phyloP scores from a whole-genome alignment of 1,139 yeast genomes.

The Diutina scorzettiae region DNA sequence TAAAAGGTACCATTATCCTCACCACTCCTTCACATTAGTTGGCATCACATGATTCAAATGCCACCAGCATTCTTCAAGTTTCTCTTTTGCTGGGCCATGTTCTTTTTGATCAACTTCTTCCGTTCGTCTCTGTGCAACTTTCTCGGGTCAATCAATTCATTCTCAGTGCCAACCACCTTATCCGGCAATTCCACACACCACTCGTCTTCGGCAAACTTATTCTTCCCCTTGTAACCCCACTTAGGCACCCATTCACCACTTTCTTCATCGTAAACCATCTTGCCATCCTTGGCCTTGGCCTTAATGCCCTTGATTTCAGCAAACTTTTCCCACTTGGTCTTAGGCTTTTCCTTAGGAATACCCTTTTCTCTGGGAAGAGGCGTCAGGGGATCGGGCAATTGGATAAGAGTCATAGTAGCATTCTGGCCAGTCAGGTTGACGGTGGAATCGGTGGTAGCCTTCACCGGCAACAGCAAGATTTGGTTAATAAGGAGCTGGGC shows the following conservation, averaged over 20 bases:
- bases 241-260: conserved; percentile 93
- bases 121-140: conserved; percentile 70
- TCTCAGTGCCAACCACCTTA: conserved; percentile 47
- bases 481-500: conserved; percentile 86
- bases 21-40: no score
- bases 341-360: conserved; percentile 82
- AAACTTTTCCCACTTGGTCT: conserved; percentile 94
- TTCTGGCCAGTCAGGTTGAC: conserved; percentile 51
- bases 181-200: conserved; percentile 96
- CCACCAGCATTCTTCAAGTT: no score
- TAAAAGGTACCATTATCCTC: no score
- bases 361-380: conserved; percentile 91
- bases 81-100: conserved; percentile 76
- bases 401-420: conserved; percentile 70
- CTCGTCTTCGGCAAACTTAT: conserved; percentile 76
- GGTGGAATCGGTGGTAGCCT: conserved; percentile 67
- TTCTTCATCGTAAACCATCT: conserved; percentile 82
- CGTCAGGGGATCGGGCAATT: conserved; percentile 76
- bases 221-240: conserved; percentile 96
- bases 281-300: conserved; percentile 83
- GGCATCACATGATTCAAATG: no score
- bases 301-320: conserved; percentile 93
- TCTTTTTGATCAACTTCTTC: conserved; percentile 75
- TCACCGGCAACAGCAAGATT: conserved; percentile 77
- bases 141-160: conserved; percentile 82